Evolutionary conservation across 352 stramenopile genomes (phyloP), one percentile per base, ranked within the genome.

Genomic region (Phytopythium montanum): DNA sequence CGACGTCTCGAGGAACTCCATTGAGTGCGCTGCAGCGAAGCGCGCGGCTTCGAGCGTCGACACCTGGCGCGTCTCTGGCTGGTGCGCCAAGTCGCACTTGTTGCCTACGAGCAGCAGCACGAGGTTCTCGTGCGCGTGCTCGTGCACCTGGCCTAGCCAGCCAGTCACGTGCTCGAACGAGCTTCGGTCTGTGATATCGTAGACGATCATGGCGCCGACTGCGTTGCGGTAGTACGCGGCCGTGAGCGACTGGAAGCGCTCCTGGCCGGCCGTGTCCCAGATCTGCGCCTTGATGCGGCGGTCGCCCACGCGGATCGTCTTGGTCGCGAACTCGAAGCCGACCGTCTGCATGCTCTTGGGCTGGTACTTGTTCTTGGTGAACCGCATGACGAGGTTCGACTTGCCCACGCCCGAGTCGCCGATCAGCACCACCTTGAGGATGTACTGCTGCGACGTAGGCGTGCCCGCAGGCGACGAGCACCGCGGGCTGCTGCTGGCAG

Each of bases 181-280:
- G 25, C 67, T 73, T 54, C 88, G 76, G 61, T 94, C 90, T 41
- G 90, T 97, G 48, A 97, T 92, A 66, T 98, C 91, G 67, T 97
- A 98, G 25, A 97, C 88, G 56, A 98, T 79, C 76, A 98, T 89
- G 38, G 89, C 91, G 28, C 87, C 90, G 23, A 97, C 87, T 0
- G 89, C 88, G 38, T 96, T 95, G 42, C 87, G 81, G 64, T 97
- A 98, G 67, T 97, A 98, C 29, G 90, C 86, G n/a, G 90, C 75
- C 36, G 87, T 97, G 44, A 98, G 83, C 60, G 84, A 96, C 65
- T 96, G 83, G 69, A 97, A 97, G 23, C 88, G 81, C 52, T 97
- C 91, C 38, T 97, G 87, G 0, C 92, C 92, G 1, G 90, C 88
- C 21, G 87, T 92, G 68, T 95, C 84, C 86, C 85, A 95, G 38